Base-by-base conservation (phyloP, 371 early-diverging fungal genomes). In the Nematocida major region DNA sequence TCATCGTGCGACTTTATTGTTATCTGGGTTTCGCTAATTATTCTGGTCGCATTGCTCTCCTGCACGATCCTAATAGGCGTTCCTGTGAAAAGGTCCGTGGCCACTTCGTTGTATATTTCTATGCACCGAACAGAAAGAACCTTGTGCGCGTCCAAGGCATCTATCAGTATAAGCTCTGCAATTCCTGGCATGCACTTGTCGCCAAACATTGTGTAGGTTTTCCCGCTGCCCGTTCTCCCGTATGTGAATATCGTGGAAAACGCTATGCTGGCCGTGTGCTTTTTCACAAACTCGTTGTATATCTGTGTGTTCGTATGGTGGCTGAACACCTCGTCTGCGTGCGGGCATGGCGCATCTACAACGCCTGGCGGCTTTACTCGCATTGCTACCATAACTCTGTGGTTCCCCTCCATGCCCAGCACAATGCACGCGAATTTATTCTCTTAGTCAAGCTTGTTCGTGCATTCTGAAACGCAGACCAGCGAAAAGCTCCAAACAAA, bases 81-180 rank as follows among this genome's bases (percentile, higher is more conserved):
- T 3, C 43, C 66, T 13, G 79, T 83, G 22, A 91, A 83, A 18
- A 93, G 82, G 83, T 93, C 93, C 20, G 87, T 86, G 57, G 92
- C 88, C 3, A 86, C 87, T 78, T 96, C 96, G 67, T 88, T 88
- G 81, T 95, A 96, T 40, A 96, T 93, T 83, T 96, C 96, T 54
- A 94, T 63, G 49, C 76, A 73, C 49, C 51, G 32, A 28, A 73
- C 53, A n/a, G 62, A 63, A 5, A 73, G 32, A 5, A 61, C 34
- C 2, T 39, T 20, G 45, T 73, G 54, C 63, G 45, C 5, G 1
- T 61, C 18, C 18, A 81, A 54, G 2, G 79, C 40, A 40, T 67
- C 80, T 26, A 30, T 22, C 2, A 83, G 59, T 1, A 79, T 54
- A 24, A 54, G 59, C 30, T 59, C 93, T 7, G 79, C 78, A n/a